Percentiles rank a stretch among this genome's conserved stretches.
Evolutionary conservation across 2,329 filamentous ascomycete species (phyloP).

Genomic region (Paracoccidioides lutzii): DNA sequence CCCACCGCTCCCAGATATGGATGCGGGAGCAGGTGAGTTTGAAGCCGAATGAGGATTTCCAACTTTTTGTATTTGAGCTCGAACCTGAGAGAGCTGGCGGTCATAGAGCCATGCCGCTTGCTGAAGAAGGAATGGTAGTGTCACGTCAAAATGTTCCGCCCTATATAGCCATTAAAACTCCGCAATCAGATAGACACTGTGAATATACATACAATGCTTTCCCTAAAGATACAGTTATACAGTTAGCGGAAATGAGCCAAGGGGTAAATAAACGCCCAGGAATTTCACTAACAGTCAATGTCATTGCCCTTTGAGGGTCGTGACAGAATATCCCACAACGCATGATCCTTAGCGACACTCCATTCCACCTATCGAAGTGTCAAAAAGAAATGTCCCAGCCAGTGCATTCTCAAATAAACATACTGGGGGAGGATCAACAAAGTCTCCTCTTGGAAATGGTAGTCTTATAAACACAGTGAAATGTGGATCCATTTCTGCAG

Average conservation of each 20-base stretch:
- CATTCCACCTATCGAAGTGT: conserved; percentile 57
- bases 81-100: conserved; percentile 75
- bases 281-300: conserved; percentile 60
- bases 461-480: conserved; percentile 73
- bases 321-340: conserved; percentile 81
- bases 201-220: conserved; percentile 49
- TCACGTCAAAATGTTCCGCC: conserved; percentile 67
- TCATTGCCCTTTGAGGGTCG: conserved; percentile 64
- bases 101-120: conserved; percentile 93
- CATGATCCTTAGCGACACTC: conserved; percentile 75
- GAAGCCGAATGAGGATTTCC: conserved; percentile 29
- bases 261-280: neutral
- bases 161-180: conserved; percentile 27
- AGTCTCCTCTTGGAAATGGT: conserved; percentile 76
- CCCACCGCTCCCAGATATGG: conserved; percentile 30
- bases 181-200: neutral
- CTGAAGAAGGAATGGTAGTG: conserved; percentile 76
- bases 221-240: conserved; percentile 42
- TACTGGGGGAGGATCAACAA: conserved; percentile 81
- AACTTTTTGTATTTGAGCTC: conserved; percentile 70
- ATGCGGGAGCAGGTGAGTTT: conserved; percentile 31
- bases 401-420: conserved; percentile 18
- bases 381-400: conserved; percentile 5
- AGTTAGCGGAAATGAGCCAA: neutral
- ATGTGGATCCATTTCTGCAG: conserved; percentile 12